phyloP scores from a whole-genome alignment of 2,329 filamentous ascomycete species.

The Diaporthe ampelina region DNA sequence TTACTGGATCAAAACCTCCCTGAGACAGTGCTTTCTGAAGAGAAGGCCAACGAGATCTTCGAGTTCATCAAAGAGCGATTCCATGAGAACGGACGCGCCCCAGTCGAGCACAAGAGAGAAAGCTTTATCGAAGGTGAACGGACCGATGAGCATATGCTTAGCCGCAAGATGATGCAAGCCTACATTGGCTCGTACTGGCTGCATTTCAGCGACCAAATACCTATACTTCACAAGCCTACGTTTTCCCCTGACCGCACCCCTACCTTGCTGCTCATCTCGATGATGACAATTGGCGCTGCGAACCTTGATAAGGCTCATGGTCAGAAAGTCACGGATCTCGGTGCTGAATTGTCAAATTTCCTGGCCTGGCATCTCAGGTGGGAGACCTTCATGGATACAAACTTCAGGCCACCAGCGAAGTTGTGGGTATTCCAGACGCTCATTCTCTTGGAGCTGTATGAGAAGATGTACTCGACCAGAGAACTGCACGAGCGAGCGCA shows the following conservation, averaged over 20 bases:
- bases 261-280: constrained; percentile 85
- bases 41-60: constrained; percentile 86
- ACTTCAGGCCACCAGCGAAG: constrained; percentile 92
- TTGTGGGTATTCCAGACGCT: constrained; percentile 96
- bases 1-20: constrained; percentile 84
- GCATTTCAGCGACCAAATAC: constrained; percentile 93
- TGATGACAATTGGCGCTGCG: constrained; percentile 93
- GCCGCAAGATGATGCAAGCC: constrained; percentile 93
- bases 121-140: constrained; percentile 84
- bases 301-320: constrained; percentile 89
- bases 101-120: constrained; percentile 81
- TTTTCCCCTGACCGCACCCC: constrained; percentile 91
- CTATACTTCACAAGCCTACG: constrained; percentile 93
- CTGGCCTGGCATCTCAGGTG: constrained; percentile 93
- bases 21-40: constrained; percentile 86
- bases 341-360: constrained; percentile 89
- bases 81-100: constrained; percentile 82
- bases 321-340: constrained; percentile 78
- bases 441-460: constrained; percentile 90
- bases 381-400: constrained; percentile 93
- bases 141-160: constrained; percentile 78
- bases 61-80: constrained; percentile 87
- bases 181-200: constrained; percentile 96
- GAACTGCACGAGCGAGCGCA: constrained; percentile 94
- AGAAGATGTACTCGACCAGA: constrained; percentile 97